Percentiles rank a stretch among this genome's conserved stretches.
Evolutionary conservation across 345 rosid genomes (phyloP).

Genomic region (Gossypium turneri): DNA sequence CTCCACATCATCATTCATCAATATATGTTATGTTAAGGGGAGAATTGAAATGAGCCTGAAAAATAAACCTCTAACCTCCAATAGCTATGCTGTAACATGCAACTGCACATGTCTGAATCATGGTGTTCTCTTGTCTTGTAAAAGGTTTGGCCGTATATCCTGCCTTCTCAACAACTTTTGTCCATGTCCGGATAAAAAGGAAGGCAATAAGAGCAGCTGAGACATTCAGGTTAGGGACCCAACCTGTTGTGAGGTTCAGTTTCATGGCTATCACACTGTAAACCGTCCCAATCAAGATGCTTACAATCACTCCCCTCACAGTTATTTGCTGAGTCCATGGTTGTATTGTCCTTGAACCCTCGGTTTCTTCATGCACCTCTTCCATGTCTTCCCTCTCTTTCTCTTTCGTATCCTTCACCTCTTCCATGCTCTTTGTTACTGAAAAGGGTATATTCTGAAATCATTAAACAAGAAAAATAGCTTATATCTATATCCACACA

Average conservation of each 20-base stretch:
- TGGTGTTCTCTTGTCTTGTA: slow-evolving; percentile 86
- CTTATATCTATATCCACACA: not conserved
- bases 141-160: slow-evolving; percentile 68
- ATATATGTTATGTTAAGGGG: not conserved
- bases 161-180: slow-evolving; percentile 58
- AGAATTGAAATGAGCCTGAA: not conserved
- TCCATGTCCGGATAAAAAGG: slow-evolving; percentile 64
- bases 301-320: not conserved
- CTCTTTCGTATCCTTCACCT: slow-evolving; percentile 31
- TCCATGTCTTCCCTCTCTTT: slow-evolving; percentile 24
- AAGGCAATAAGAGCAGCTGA: slow-evolving; percentile 2
- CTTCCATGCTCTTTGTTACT: slow-evolving; percentile 24
- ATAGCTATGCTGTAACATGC: slow-evolving; percentile 88
- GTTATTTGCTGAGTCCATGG: slow-evolving; percentile 55
- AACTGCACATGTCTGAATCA: slow-evolving; percentile 93
- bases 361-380: slow-evolving; percentile 6
- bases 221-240: slow-evolving; percentile 3
- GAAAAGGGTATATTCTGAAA: not conserved
- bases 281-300: not conserved
- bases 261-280: slow-evolving; percentile 11
- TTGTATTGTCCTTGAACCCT: slow-evolving; percentile 21
- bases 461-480: not conserved
- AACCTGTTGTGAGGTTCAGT: slow-evolving; percentile 2
- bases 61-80: slow-evolving; percentile 52
- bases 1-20: not conserved